phyloP scores from a whole-genome alignment of 495 filamentous ascomycete genomes.

The Aspergillus egyptiacus region DNA sequence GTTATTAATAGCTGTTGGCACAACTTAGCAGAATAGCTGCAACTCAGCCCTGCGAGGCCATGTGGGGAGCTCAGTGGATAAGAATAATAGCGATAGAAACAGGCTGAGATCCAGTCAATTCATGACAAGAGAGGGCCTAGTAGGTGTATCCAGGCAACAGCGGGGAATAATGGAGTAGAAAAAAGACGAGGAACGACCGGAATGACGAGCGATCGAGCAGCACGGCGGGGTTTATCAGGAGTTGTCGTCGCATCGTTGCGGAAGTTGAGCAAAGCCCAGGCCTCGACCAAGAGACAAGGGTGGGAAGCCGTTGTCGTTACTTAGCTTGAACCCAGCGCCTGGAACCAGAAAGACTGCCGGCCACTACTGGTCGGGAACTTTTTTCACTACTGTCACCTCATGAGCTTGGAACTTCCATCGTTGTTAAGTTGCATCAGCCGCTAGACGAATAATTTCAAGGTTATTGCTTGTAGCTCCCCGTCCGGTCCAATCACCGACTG shows the following conservation, averaged over 20 bases:
- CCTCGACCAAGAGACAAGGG: slow-evolving; percentile 11
- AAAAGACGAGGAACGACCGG: slow-evolving; percentile 1
- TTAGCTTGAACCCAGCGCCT: slow-evolving; percentile 1
- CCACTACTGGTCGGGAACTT: too few relatives aligned
- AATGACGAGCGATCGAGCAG: slow-evolving; percentile 3
- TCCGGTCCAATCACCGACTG: slow-evolving; percentile 13
- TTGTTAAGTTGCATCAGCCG: not conserved
- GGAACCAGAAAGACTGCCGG: too few relatives aligned
- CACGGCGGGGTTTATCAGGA: slow-evolving; percentile 16
- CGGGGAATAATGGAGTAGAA: too few relatives aligned
- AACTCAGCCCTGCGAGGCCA: slow-evolving; percentile 3
- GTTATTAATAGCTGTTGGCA: not conserved
- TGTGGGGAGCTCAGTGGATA: slow-evolving; percentile 11
- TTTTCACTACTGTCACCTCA: too few relatives aligned
- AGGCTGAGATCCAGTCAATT: slow-evolving; percentile 6
- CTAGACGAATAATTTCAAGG: not conserved
- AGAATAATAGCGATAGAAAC: slow-evolving; percentile 1
- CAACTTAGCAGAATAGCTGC: not conserved
- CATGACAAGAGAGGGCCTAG: slow-evolving; percentile 9
- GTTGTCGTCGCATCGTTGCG: slow-evolving; percentile 8
- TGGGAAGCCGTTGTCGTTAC: slow-evolving; percentile 10
- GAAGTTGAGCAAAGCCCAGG: slow-evolving; percentile 19
- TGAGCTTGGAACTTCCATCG: not conserved
- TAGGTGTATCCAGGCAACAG: not conserved
- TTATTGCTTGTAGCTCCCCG: not conserved